Conservation (phyloP, 108 stramenopile species). For the Nannochloropsis granulata region DNA sequence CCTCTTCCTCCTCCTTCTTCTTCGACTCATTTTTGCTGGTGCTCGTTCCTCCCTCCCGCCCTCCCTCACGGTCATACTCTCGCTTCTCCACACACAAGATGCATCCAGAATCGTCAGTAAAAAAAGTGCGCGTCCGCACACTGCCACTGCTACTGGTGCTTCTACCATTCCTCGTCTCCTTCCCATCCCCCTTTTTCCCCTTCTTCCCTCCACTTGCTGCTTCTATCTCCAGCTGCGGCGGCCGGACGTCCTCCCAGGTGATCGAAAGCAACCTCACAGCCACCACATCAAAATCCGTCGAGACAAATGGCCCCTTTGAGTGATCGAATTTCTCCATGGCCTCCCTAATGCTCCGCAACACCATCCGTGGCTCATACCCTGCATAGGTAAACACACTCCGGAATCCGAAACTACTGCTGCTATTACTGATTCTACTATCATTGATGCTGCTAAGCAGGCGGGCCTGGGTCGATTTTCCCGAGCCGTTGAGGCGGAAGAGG, state of each 20-base stretch:
- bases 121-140: neutral
- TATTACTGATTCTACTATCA: neutral
- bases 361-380: neutral
- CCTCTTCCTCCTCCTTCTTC: neutral
- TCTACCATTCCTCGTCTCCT: neutral
- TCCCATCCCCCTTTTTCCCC: neutral
- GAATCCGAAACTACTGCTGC: neutral
- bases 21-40: neutral
- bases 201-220: neutral
- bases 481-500: neutral
- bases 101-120: neutral
- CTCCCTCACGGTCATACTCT: neutral
- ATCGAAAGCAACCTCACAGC: neutral
- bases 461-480: neutral
- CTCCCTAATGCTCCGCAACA: neutral
- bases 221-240: neutral
- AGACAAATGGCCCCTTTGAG: neutral
- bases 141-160: neutral
- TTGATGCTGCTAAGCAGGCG: neutral
- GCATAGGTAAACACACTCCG: neutral
- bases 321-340: neutral
- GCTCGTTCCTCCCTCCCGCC: neutral
- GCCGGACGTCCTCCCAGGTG: neutral
- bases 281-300: neutral
- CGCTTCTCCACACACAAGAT: neutral